Conservation (phyloP, 2,329 filamentous ascomycete genomes). For the Trichoderma atrobrunneum region DNA sequence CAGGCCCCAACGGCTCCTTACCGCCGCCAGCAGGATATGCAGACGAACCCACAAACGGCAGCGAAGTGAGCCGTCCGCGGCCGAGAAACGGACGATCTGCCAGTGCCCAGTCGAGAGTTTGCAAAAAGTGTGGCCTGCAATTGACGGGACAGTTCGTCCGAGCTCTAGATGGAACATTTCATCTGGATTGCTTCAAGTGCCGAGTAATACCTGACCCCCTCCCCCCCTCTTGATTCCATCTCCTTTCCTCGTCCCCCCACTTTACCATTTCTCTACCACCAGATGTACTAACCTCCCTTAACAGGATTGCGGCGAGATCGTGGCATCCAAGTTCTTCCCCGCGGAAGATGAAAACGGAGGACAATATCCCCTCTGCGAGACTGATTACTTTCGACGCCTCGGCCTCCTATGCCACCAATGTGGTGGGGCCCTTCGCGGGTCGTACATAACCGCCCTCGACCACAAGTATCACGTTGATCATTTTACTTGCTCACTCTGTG, state of each 20-base stretch:
- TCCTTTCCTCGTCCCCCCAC: slow-evolving; percentile 14
- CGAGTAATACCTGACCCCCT: slow-evolving; percentile 57
- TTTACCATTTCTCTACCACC: background rate
- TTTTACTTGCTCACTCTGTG: slow-evolving; percentile 95
- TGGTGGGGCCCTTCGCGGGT: slow-evolving; percentile 86
- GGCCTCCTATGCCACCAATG: slow-evolving; percentile 90
- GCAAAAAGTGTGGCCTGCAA: slow-evolving; percentile 84
- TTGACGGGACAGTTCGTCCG: slow-evolving; percentile 95
- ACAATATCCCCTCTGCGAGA: slow-evolving; percentile 96
- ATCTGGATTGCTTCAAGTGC: slow-evolving; percentile 97
- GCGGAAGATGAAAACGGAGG: slow-evolving; percentile 84
- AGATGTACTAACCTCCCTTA: slow-evolving; percentile 19
- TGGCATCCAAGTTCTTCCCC: slow-evolving; percentile 98
- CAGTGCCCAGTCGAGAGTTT: slow-evolving; percentile 62
- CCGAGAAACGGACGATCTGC: slow-evolving; percentile 52
- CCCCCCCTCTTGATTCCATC: background rate
- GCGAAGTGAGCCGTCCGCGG: slow-evolving; percentile 57
- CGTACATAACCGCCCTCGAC: slow-evolving; percentile 96
- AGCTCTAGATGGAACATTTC: slow-evolving; percentile 88
- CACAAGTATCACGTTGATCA: slow-evolving; percentile 99
- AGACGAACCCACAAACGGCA: slow-evolving; percentile 52
- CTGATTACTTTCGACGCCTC: slow-evolving; percentile 91
- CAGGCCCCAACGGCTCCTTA: slow-evolving; percentile 34
- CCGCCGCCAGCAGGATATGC: slow-evolving; percentile 31
- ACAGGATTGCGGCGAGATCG: slow-evolving; percentile 94